Evolutionary conservation across 352 stramenopile species (phyloP).

Genomic region (Pythium sukuiense): DNA sequence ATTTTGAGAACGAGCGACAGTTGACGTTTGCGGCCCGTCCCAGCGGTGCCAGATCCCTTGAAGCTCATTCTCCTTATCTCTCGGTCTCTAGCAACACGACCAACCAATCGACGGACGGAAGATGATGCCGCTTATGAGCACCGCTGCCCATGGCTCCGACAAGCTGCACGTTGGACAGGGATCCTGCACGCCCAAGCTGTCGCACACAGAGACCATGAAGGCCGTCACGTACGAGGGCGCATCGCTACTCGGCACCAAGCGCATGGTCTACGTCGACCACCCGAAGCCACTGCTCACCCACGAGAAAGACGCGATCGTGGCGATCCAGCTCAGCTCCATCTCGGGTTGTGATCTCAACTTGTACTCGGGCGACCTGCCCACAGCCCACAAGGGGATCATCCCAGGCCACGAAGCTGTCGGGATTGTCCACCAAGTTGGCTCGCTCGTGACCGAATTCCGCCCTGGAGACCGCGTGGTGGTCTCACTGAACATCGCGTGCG

Average conservation of each 20-base stretch:
- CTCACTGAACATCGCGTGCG: slow-evolving; percentile 40
- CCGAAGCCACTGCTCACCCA: slow-evolving; percentile 31
- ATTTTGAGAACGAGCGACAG: neutral
- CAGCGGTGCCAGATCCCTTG: neutral
- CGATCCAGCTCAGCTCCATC: slow-evolving; percentile 36
- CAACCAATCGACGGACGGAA: neutral
- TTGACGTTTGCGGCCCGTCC: neutral
- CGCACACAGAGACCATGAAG: slow-evolving; percentile 34
- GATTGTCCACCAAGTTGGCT: slow-evolving; percentile 34
- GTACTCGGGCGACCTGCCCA: slow-evolving; percentile 39
- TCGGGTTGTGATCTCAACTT: slow-evolving; percentile 42
- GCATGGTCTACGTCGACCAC: slow-evolving; percentile 26
- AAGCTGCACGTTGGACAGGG: slow-evolving; percentile 29
- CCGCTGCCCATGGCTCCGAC: slow-evolving; percentile 15
- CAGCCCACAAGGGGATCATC: slow-evolving; percentile 38
- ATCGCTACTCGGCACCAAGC: slow-evolving; percentile 20
- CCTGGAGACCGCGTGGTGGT: slow-evolving; percentile 46
- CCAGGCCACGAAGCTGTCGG: slow-evolving; percentile 49
- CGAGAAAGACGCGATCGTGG: slow-evolving; percentile 33
- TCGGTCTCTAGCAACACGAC: neutral
- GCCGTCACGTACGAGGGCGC: slow-evolving; percentile 32
- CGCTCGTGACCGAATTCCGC: slow-evolving; percentile 33
- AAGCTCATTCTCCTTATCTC: neutral
- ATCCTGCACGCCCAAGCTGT: slow-evolving; percentile 31
- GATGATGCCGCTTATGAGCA: slow-evolving; percentile 28